phyloP scores from a whole-genome alignment of 345 rosid species.

The Cardamine chenopodiifolia region DNA sequence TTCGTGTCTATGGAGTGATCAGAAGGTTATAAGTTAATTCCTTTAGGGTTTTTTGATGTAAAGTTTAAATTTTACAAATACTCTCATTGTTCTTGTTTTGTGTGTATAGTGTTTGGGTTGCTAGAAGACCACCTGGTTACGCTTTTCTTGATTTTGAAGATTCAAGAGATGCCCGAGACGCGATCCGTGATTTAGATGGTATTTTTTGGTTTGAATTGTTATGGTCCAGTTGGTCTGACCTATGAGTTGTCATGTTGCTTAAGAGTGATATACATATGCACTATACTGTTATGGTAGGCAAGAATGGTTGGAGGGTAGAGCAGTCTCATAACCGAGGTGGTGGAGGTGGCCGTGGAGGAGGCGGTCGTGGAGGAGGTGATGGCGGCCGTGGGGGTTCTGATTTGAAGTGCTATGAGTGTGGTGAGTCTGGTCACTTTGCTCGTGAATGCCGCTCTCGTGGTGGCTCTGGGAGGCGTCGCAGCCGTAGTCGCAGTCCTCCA shows the following conservation, averaged over 20 bases:
- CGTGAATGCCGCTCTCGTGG: slow-evolving; percentile 81
- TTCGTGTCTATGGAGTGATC: slow-evolving; percentile 66
- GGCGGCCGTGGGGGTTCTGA: slow-evolving; percentile 87
- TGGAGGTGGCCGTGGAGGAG: slow-evolving; percentile 54
- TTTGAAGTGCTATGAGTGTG: slow-evolving; percentile 90
- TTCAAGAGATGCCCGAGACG: slow-evolving; percentile 77
- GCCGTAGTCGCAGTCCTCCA: slow-evolving; percentile 79
- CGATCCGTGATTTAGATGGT: slow-evolving; percentile 85
- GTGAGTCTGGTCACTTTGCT: slow-evolving; percentile 94
- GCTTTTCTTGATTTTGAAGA: slow-evolving; percentile 89
- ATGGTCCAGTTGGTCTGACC: no score
- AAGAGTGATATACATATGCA: background rate
- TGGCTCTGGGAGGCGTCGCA: slow-evolving; percentile 64
- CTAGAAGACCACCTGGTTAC: slow-evolving; percentile 87
- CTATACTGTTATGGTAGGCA: slow-evolving; percentile 52
- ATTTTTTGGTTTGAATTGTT: no score
- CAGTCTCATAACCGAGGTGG: slow-evolving; percentile 83
- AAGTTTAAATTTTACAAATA: background rate
- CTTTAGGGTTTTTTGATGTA: background rate
- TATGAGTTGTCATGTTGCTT: no score
- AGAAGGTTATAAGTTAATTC: slow-evolving; percentile 49
- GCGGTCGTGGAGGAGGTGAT: slow-evolving; percentile 47
- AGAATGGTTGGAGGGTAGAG: slow-evolving; percentile 93
- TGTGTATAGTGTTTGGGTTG: slow-evolving; percentile 82
- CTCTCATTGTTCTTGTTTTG: background rate